A percentile compares a stretch with the other conserved stretches of the same genome.
Conservation (phyloP, 768 basidiomycete genomes). For the Rhizopogon vinicolor region DNA sequence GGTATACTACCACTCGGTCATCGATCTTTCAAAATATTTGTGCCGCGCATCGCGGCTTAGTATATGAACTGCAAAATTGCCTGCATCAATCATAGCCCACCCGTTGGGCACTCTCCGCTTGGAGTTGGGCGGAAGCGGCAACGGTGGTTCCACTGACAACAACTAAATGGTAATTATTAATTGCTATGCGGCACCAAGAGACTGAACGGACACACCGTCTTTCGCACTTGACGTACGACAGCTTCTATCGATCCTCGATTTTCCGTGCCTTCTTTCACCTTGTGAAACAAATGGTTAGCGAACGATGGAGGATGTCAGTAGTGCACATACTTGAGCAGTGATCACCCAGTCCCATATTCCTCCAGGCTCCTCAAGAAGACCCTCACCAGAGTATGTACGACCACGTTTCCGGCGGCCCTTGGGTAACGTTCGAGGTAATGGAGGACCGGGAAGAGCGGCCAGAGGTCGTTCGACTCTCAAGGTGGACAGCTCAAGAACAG, state of each 20-base stretch:
- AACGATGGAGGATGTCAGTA: not conserved
- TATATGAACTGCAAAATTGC: slow-evolving; percentile 76
- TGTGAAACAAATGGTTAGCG: not conserved
- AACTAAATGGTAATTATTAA: slow-evolving; percentile 37
- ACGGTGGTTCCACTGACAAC: slow-evolving; percentile 49
- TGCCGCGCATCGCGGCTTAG: slow-evolving; percentile 61
- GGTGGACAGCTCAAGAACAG: slow-evolving; percentile 60
- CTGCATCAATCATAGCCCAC: slow-evolving; percentile 84
- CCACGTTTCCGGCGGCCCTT: slow-evolving; percentile 65
- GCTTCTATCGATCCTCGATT: slow-evolving; percentile 73
- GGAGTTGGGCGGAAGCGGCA: slow-evolving; percentile 59
- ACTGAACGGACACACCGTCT: slow-evolving; percentile 46
- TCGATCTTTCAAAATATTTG: slow-evolving; percentile 51
- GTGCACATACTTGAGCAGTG: slow-evolving; percentile 57
- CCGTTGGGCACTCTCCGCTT: slow-evolving; percentile 59
- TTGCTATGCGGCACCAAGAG: not conserved
- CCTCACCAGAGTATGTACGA: slow-evolving; percentile 63
- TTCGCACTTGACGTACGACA: slow-evolving; percentile 64
- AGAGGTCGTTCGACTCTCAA: slow-evolving; percentile 53
- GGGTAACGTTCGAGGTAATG: slow-evolving; percentile 50
- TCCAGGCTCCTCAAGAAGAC: slow-evolving; percentile 42
- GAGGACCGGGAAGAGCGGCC: slow-evolving; percentile 49
- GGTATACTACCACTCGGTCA: slow-evolving; percentile 22
- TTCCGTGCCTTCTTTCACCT: slow-evolving; percentile 87
- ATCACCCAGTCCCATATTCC: slow-evolving; percentile 79